phyloP scores from a whole-genome alignment of 768 basidiomycete genomes.

The Leccinum boreale region DNA sequence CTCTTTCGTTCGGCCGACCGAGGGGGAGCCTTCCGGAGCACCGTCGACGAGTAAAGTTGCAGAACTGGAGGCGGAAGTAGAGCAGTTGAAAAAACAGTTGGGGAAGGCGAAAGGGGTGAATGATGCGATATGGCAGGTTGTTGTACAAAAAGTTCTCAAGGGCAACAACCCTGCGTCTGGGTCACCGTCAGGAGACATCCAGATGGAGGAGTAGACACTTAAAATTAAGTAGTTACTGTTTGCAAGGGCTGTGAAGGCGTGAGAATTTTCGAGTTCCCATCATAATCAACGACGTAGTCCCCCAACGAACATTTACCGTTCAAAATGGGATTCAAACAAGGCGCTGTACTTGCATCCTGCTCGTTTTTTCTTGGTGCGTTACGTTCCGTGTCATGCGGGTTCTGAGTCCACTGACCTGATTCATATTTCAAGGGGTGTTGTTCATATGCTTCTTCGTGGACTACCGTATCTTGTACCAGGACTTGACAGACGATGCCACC shows the following conservation, averaged over 20 bases:
- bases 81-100: constrained; percentile 61
- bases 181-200: neutral
- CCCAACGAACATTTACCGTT: neutral
- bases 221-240: neutral
- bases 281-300: neutral
- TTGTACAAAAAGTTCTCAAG: constrained; percentile 63
- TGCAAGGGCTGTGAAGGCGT: constrained; percentile 23
- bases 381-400: constrained; percentile 17
- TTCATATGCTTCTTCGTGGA: constrained; percentile 88
- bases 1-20: constrained; percentile 54
- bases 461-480: constrained; percentile 75
- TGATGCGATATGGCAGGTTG: constrained; percentile 88
- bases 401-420: constrained; percentile 1
- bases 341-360: constrained; percentile 80
- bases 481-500: constrained; percentile 59
- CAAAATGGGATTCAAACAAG: constrained; percentile 84
- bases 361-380: constrained; percentile 85
- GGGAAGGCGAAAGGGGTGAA: constrained; percentile 88
- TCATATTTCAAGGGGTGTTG: constrained; percentile 53
- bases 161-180: neutral
- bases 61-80: constrained; percentile 73
- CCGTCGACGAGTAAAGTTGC: constrained; percentile 55
- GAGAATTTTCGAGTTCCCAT: constrained; percentile 5
- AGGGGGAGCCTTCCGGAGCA: constrained; percentile 24
- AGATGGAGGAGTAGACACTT: constrained; percentile 12